These are phyloP conservation scores for Maudiozyma turicensis DNA, from an alignment of 805 yeast genomes.

Conservation along the genomic window DNA sequence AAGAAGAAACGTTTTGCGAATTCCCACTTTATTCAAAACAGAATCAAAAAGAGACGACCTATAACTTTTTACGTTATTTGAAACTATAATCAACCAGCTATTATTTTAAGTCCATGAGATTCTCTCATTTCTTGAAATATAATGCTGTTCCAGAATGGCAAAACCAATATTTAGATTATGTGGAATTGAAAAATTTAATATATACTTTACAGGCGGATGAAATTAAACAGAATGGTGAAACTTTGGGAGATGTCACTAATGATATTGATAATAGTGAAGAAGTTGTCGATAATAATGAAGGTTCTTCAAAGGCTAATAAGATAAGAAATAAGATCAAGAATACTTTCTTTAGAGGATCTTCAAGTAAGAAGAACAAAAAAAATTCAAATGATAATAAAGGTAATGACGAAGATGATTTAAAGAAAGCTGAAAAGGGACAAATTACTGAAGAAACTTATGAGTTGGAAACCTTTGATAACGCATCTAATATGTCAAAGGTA, in stretches of 20 bases:
- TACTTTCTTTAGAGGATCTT: background rate
- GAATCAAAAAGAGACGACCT: too few relatives aligned
- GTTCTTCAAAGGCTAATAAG: background rate
- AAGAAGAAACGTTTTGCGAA: too few relatives aligned
- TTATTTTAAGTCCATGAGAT: constrained; percentile 40
- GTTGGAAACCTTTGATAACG: constrained; percentile 13
- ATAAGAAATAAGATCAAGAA: background rate
- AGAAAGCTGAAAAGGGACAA: background rate
- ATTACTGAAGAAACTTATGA: constrained; percentile 19
- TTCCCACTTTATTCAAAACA: too few relatives aligned
- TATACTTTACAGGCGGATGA: constrained; percentile 43
- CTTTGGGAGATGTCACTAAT: background rate
- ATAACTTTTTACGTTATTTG: too few relatives aligned
- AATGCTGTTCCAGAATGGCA: constrained; percentile 86
- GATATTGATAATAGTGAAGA: background rate
- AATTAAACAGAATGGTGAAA: constrained; percentile 9
- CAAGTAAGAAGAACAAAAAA: background rate
- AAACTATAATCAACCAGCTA: too few relatives aligned
- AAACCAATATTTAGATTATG: constrained; percentile 64
- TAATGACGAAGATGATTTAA: background rate
- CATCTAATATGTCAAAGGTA: background rate
- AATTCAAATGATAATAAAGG: background rate
- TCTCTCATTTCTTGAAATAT: constrained; percentile 56
- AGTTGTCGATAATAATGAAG: background rate
- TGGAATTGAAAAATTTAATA: constrained; percentile 45